Evolutionary conservation across 2,329 filamentous ascomycete genomes (phyloP).

Genomic region (Trichoderma sp.): DNA sequence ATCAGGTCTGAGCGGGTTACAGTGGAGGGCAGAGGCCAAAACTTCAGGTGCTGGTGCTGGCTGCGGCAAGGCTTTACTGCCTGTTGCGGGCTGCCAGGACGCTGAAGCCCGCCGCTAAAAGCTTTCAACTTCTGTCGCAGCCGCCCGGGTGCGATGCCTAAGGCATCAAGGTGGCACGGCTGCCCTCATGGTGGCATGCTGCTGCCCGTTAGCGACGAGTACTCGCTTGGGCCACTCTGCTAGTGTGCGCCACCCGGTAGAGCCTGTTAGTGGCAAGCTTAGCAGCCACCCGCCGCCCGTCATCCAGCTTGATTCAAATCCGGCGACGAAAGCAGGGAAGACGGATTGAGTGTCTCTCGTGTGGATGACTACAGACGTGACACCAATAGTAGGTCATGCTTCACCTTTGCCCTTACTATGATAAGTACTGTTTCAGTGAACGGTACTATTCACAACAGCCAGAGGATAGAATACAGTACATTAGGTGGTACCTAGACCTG

Average conservation of each 20-base stretch:
- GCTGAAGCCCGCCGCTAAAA: slow-evolving; percentile 24
- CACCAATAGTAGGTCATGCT: no score
- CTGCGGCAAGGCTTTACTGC: slow-evolving; percentile 15
- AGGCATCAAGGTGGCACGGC: slow-evolving; percentile 20
- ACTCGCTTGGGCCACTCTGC: slow-evolving; percentile 4
- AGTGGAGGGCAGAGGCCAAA: slow-evolving; percentile 21
- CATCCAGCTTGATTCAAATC: neutral
- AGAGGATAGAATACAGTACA: neutral
- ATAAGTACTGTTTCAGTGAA: no score
- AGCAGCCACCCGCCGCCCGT: no score
- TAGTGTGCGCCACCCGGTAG: neutral
- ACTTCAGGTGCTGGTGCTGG: slow-evolving; percentile 4
- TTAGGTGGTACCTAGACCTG: neutral
- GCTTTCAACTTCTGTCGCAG: slow-evolving; percentile 10
- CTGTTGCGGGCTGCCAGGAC: slow-evolving; percentile 21
- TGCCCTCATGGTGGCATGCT: slow-evolving; percentile 3
- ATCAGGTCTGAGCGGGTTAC: slow-evolving; percentile 12
- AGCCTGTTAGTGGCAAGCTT: slow-evolving; percentile 5
- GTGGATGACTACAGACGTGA: no score
- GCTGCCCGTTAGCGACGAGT: neutral
- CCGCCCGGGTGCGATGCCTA: slow-evolving; percentile 19
- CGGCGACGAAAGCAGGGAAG: no score
- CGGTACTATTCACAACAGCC: no score
- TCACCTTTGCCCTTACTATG: neutral
- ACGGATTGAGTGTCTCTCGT: no score